A percentile compares a stretch with the other conserved stretches of the same genome.
phyloP scores from a whole-genome alignment of 1,284 basidiomycete species.

The Fomitopsis pinicola region DNA sequence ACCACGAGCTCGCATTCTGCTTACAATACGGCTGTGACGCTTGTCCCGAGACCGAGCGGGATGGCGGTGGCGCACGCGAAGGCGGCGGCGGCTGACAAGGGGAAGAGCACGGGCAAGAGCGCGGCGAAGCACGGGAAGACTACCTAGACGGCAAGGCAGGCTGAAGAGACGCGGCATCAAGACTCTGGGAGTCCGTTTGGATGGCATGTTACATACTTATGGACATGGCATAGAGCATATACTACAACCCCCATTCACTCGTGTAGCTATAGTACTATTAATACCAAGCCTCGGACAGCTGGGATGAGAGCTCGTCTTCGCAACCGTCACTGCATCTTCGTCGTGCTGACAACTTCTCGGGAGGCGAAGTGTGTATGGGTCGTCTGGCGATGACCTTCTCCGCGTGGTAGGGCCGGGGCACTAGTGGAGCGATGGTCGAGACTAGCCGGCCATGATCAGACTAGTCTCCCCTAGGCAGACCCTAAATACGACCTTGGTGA shows the following conservation, averaged over 20 bases:
- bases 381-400: too few relatives aligned
- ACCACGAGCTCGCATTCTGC: background rate
- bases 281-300: background rate
- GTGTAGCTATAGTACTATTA: slow-evolving; percentile 2
- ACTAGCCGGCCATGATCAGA: too few relatives aligned
- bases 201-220: background rate
- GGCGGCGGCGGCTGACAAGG: background rate
- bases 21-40: slow-evolving; percentile 6
- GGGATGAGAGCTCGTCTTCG: background rate
- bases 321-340: background rate
- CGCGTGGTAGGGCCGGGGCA: too few relatives aligned
- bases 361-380: too few relatives aligned
- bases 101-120: background rate
- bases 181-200: background rate
- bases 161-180: background rate
- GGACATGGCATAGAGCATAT: background rate
- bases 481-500: too few relatives aligned
- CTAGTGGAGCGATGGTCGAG: too few relatives aligned
- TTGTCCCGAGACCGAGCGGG: slow-evolving; percentile 4
- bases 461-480: too few relatives aligned
- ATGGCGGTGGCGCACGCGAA: background rate
- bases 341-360: too few relatives aligned
- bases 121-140: slow-evolving; percentile 3
- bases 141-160: background rate
- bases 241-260: slow-evolving; percentile 1